These are phyloP conservation scores for Verticillium longisporum DNA, from an alignment of 2,329 filamentous ascomycete genomes.

Conservation along the genomic window DNA sequence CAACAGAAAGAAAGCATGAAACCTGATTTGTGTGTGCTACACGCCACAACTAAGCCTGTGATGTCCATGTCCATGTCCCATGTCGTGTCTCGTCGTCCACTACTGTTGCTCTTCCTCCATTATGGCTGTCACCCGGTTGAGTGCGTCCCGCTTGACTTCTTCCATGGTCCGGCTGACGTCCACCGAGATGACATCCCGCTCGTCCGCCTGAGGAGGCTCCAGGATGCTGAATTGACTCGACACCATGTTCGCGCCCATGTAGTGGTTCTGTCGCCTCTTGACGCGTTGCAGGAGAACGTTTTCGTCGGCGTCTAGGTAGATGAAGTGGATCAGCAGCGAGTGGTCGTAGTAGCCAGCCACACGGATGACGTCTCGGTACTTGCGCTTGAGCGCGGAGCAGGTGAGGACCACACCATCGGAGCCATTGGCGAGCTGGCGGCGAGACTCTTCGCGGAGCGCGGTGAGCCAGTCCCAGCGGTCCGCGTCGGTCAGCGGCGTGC, in stretches of 20 bases:
- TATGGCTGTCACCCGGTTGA: conserved; percentile 51
- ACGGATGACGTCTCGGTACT: conserved; percentile 89
- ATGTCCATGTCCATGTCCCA: not conserved
- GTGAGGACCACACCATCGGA: conserved; percentile 81
- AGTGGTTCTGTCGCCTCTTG: conserved; percentile 69
- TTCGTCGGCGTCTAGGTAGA: conserved; percentile 79
- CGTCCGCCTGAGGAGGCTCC: conserved; percentile 69
- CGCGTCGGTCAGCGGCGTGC: conserved; percentile 78
- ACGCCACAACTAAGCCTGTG: not conserved
- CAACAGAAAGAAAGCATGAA: not conserved
- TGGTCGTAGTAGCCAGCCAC: conserved; percentile 71
- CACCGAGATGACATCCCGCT: conserved; percentile 65
- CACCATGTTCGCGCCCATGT: conserved; percentile 95
- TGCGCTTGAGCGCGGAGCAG: conserved; percentile 92
- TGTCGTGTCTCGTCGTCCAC: not conserved
- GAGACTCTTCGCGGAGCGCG: conserved; percentile 62
- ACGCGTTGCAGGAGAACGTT: conserved; percentile 72
- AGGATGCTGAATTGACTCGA: conserved; percentile 82
- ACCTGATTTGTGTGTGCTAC: not conserved
- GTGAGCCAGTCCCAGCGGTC: conserved; percentile 98
- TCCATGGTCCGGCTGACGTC: conserved; percentile 56
- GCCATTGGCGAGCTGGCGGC: conserved; percentile 47
- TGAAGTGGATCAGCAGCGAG: conserved; percentile 77
- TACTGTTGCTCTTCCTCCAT: conserved; percentile 24
- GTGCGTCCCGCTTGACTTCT: conserved; percentile 53